These are phyloP conservation scores for Chrysophaeum taylorii DNA, from an alignment of 352 stramenopile species.

Conservation along the genomic window DNA sequence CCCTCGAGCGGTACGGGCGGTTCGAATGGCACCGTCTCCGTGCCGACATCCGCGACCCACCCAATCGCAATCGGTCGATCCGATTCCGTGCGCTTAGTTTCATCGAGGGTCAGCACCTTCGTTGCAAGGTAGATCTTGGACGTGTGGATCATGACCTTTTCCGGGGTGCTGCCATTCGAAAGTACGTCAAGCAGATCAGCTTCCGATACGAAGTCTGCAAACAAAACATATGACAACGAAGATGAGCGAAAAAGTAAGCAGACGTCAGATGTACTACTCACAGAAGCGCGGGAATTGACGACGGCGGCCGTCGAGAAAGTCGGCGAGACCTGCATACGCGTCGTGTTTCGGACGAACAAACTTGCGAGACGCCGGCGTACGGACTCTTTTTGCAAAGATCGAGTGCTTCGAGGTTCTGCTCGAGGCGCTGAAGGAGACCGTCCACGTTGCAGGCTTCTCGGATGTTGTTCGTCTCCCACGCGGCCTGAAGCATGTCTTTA, in stretches of 20 bases:
- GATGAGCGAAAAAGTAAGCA: slow-evolving; percentile 20
- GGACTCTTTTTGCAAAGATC: slow-evolving; percentile 87
- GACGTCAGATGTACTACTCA: slow-evolving; percentile 74
- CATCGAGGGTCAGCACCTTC: slow-evolving; percentile 72
- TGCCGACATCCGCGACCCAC: slow-evolving; percentile 83
- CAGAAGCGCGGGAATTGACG: slow-evolving; percentile 84
- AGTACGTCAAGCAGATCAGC: slow-evolving; percentile 84
- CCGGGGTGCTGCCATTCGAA: slow-evolving; percentile 80
- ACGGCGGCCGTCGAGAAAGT: slow-evolving; percentile 83
- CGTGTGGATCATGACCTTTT: slow-evolving; percentile 84
- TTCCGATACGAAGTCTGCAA: slow-evolving; percentile 88
- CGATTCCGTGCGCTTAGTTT: slow-evolving; percentile 26
- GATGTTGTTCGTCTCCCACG: slow-evolving; percentile 75
- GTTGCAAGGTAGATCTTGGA: slow-evolving; percentile 88
- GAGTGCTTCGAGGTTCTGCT: slow-evolving; percentile 77
- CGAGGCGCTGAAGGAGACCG: slow-evolving; percentile 72
- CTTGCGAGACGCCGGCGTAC: too few relatives aligned
- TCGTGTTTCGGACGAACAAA: too few relatives aligned
- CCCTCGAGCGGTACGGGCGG: slow-evolving; percentile 77
- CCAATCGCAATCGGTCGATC: slow-evolving; percentile 63
- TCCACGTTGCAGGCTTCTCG: slow-evolving; percentile 70
- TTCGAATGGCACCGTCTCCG: slow-evolving; percentile 80
- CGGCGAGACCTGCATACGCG: too few relatives aligned
- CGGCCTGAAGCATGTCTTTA: slow-evolving; percentile 51
- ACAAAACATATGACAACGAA: too few relatives aligned